Evolutionary conservation across 2,329 filamentous ascomycete species (phyloP).

Genomic region (Sclerotinia subarctica): DNA sequence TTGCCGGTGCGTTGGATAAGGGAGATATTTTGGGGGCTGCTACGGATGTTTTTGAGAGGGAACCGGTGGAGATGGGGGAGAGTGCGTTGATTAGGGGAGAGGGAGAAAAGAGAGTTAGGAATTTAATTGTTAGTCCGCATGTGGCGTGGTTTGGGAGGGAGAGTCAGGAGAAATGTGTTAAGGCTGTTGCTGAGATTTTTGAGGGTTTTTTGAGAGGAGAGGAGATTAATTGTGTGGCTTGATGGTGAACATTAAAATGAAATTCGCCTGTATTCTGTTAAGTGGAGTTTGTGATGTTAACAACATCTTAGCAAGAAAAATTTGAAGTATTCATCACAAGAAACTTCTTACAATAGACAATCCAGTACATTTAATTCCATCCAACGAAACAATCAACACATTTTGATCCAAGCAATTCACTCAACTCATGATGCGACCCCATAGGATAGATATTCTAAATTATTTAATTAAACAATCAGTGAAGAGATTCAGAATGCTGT

Average conservation of each 20-base stretch:
- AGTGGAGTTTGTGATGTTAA: background rate
- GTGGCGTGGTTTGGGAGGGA: constrained; percentile 14
- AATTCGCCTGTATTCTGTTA: background rate
- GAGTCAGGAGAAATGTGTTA: constrained; percentile 12
- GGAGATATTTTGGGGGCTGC: constrained; percentile 3
- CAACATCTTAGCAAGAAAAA: background rate
- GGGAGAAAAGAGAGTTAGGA: background rate
- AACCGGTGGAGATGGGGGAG: background rate
- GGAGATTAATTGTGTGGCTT: background rate
- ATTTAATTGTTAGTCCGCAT: constrained; percentile 11
- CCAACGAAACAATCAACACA: background rate
- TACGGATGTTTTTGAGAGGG: constrained; percentile 7
- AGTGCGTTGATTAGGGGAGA: background rate
- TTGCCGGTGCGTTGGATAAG: background rate
- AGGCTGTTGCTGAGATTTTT: background rate
- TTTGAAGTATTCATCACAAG: too few species aligned
- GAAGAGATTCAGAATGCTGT: background rate
- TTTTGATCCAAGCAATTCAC: background rate
- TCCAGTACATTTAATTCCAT: background rate
- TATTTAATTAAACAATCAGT: background rate
- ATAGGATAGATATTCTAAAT: background rate
- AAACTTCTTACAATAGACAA: background rate
- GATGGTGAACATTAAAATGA: too few species aligned
- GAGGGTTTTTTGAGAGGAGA: background rate
- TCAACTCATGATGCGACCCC: too few species aligned